A percentile compares a stretch with the other conserved stretches of the same genome.
These are phyloP conservation scores for Saxispiralis lemnorum DNA, from an alignment of 495 filamentous ascomycete species.

Conservation along the genomic window DNA sequence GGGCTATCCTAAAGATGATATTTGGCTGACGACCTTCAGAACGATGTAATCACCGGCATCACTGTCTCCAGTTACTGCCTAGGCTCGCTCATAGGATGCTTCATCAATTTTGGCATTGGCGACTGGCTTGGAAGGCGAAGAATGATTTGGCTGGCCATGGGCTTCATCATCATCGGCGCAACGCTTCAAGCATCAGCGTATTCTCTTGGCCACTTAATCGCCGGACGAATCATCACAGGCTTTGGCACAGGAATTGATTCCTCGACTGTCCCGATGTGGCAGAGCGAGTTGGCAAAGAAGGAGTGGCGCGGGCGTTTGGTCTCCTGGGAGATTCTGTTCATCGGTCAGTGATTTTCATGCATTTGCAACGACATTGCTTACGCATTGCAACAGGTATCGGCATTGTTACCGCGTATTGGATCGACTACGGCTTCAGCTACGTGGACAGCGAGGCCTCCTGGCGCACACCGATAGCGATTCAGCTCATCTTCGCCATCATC, in stretches of 20 bases:
- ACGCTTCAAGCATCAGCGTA: constrained; percentile 46
- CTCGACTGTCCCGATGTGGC: constrained; percentile 25
- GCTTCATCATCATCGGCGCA: constrained; percentile 53
- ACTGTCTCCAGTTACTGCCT: constrained; percentile 5
- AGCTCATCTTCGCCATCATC: background rate
- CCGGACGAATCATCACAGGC: constrained; percentile 48
- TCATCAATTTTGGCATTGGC: constrained; percentile 17
- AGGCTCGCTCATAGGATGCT: constrained; percentile 18
- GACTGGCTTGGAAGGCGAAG: constrained; percentile 16
- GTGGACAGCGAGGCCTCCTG: no score
- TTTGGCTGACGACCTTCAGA: background rate
- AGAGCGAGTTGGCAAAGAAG: constrained; percentile 22
- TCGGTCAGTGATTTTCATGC: no score
- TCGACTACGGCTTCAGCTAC: background rate
- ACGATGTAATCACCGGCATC: background rate
- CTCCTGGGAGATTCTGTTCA: no score
- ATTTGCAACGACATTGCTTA: no score
- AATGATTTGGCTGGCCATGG: constrained; percentile 17
- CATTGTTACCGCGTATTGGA: constrained; percentile 17
- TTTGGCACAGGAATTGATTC: constrained; percentile 32
- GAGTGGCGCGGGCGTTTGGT: constrained; percentile 24
- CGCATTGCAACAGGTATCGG: no score
- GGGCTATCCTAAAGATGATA: background rate
- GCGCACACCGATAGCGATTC: no score
- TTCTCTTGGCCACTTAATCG: constrained; percentile 44